Base-by-base conservation (phyloP, 2,329 filamentous ascomycete species). In the Tolypocladium amazonense region DNA sequence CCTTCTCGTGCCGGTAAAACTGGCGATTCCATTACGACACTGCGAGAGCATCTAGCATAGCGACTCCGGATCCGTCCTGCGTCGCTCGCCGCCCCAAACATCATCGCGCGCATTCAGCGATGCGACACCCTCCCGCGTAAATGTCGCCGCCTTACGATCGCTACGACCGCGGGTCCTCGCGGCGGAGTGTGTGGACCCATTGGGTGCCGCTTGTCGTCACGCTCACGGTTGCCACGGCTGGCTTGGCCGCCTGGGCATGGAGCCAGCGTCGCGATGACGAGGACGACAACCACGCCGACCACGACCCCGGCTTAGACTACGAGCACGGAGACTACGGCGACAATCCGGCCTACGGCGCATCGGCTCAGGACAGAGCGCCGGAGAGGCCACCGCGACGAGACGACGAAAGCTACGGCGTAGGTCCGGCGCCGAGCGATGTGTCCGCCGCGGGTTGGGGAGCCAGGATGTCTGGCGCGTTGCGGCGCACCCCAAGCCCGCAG, bases 211-310 rank as follows among this genome's bases (percentile, higher is more conserved):
- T 97, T 60, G 88, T 87, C 65, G 76, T 96, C 64, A 97, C 92
- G 56, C 86, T 96, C 61, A 92, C 91, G 55, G 85, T 95, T 66
- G 93, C 93, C 62, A 91, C 92, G 27, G 87, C 89, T 59, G 92
- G 92, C 39, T 77, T 96, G 56, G 92, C 88, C 58, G 91, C 91
- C 60, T 97, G 93, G 93, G 85, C 92, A 62, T 96, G 92, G 92
- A 95, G 89, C 72, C 92, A 96, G 76, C 88, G 90, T 68, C 85
- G 82, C 69, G 87, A 89, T 65, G 83, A 87, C 61, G 87, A 90
- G 58, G 87, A 92, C 35, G 82, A 86, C 58, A 86, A 90, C 47
- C 81, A 84, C 56, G 61, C 65, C 56, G 82, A 85, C 58, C 76
- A 78, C 59, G 76, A 77, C 67, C 78, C 79, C 59, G 78, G 79